A percentile compares a stretch with the other conserved stretches of the same genome.
These are phyloP conservation scores for Protea cynaroides DNA, from an alignment of 164 flowering plant genomes.

Conservation along the genomic window DNA sequence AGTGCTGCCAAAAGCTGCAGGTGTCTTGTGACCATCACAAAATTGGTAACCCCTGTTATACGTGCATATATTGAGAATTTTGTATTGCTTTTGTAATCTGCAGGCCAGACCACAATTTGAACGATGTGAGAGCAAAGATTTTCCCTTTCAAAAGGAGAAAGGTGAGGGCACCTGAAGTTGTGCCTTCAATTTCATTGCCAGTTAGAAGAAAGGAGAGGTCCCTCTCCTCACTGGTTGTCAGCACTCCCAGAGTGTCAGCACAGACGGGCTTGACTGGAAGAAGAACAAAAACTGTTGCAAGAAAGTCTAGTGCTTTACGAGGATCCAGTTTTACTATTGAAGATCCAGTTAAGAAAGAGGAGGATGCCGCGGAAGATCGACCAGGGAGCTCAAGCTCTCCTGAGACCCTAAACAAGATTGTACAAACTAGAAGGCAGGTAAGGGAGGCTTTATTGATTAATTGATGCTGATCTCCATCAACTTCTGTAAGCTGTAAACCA, in stretches of 20 bases:
- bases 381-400: constrained; percentile 63
- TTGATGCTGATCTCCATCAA: background rate
- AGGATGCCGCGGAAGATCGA: constrained; percentile 36
- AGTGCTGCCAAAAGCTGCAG: background rate
- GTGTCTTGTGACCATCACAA: background rate
- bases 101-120: constrained; percentile 93
- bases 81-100: constrained; percentile 8
- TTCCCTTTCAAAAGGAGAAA: constrained; percentile 69
- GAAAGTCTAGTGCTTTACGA: constrained; percentile 49
- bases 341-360: constrained; percentile 50
- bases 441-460: constrained; percentile 11
- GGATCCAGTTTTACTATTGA: constrained; percentile 45
- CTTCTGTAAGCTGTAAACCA: no score
- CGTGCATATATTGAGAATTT: background rate
- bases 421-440: constrained; percentile 58
- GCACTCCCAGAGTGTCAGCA: constrained; percentile 39
- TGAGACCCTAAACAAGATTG: constrained; percentile 38
- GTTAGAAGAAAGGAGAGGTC: constrained; percentile 67
- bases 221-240: constrained; percentile 45
- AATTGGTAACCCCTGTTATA: background rate
- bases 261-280: constrained; percentile 74
- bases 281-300: constrained; percentile 60
- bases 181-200: constrained; percentile 50
- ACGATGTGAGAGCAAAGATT: constrained; percentile 79
- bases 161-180: constrained; percentile 52